Evolutionary conservation across 768 basidiomycete genomes (phyloP), one percentile per base, ranked within the genome.

Genomic region (Mycena epipterygia): DNA sequence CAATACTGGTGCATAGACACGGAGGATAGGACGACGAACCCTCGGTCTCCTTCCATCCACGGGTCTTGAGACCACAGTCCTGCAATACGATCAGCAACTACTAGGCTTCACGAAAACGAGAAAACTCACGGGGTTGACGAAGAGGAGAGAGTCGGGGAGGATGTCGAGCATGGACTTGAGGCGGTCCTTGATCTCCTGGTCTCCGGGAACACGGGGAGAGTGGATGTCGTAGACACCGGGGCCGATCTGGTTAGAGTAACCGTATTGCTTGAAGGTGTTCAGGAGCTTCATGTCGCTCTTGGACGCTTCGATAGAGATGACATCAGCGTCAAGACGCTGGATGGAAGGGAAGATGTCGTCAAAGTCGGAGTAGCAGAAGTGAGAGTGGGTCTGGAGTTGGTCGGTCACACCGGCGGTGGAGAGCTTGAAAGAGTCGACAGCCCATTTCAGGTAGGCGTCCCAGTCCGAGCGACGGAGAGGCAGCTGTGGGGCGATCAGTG

Each of bases 171-270:
- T 96, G 74, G 90, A 82, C 82, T 89, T 89, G 80, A 99, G 87
- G 77, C 97, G 94, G 76, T 97, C 93, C 86, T 91, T 93, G 86
- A 99, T 96, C 87, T 99, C 98, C 81, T 96, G 89, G 76, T 91
- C 90, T 69, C 90, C 85, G 51, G 98, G 98, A 73, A 99, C 95
- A 90, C 98, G 96, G 72, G 98, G 98, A 76, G 97, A 98, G 88
- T 99, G 98, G 85, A 99, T 98, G 82, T 98, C 97, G 80, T 98
- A 98, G 79, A 98, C 95, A 89, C 96, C 97, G 23, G 97, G 97
- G 67, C 97, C 96, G 79, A 99, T 98, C 85, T 95, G 92, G 88
- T 96, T 97, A 66, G 95, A 93, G 89, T 99, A 99, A 49, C 94
- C 94, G 82, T 95, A 94, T 68, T 93, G 87, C 88, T 95, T 92